Evolutionary conservation across 768 basidiomycete genomes (phyloP), one percentile per base, ranked within the genome.

Genomic region (Collybiopsis confluens): DNA sequence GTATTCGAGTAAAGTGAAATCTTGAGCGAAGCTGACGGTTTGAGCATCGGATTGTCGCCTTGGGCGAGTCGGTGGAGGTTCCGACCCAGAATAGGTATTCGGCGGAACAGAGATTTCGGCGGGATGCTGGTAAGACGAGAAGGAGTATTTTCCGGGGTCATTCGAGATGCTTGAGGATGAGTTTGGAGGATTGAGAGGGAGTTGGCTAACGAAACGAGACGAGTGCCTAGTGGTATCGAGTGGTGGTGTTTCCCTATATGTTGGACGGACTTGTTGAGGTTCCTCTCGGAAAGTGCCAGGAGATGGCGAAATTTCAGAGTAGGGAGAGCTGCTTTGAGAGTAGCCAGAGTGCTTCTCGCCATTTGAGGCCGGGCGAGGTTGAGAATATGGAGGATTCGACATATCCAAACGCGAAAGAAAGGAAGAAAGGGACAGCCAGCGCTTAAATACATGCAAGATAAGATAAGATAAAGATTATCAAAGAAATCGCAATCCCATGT

Each of bases 101-200:
- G 68, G 64, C 2, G 85, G 86, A 2, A 82, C 73, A 16, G 68
- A 69, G 38, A 88, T 83, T 43, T 84, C 81, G 57, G 83, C 77
- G 9, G 84, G 83, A 56, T 86, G 82, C 45, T 74, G 69, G 67
- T 82, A 79, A 3, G 82, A 81, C 16, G 81, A 78, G 42, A 82
- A 63, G 0, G 80, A 73, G 54, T 72, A 80, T 61, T 68, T 74
- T 56, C 42, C 50, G 30, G 23, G 18, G 8, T 35, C 11, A 27
- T 45, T 21, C 9, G 47, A 37, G 20, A 35, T 2, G 23, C 36
- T 36, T 11, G 47, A 18, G 10, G 47, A 1, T 15, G 8, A 36
- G 26, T 52, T 13, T 2, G 41, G 42, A 24, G 45, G 41, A 27
- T 37, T 55, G 28, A 58, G 56, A 53, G 57, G 58, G n/a, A 56